Percentiles rank a stretch among this genome's conserved stretches.
Conservation (phyloP, 2,329 filamentous ascomycete genomes). For the Pseudogymnoascus sp. region DNA sequence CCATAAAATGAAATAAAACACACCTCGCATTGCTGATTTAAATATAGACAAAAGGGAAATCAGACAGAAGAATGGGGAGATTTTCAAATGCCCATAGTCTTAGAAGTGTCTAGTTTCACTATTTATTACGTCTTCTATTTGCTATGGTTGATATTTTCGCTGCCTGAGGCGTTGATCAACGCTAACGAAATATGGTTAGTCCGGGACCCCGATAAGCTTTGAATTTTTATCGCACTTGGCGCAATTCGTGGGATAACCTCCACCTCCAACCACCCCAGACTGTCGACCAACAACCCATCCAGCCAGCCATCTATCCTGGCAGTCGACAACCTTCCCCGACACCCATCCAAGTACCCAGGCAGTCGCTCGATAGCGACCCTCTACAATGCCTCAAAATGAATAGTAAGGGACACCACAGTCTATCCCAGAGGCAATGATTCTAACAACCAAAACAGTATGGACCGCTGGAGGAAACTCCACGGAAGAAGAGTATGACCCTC, state of each 20-base stretch:
- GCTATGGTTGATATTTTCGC: background rate
- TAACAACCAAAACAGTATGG: constrained; percentile 6
- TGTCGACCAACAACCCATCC: background rate
- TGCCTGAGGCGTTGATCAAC: background rate
- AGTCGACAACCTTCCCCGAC: background rate
- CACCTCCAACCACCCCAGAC: constrained; percentile 4
- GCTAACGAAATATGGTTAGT: background rate
- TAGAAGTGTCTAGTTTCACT: background rate
- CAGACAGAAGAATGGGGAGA: background rate
- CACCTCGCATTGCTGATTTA: background rate
- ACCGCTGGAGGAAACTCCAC: constrained; percentile 8
- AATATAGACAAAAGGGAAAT: background rate
- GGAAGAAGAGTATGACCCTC: constrained; percentile 3
- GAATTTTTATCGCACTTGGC: constrained; percentile 7
- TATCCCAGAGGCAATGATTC: background rate
- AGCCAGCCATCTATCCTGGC: background rate
- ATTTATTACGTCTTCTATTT: background rate
- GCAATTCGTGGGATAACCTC: constrained; percentile 7
- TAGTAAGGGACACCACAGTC: background rate
- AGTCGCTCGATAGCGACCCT: constrained; percentile 3
- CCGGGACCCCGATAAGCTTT: background rate
- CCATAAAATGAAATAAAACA: background rate
- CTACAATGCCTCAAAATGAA: constrained; percentile 4
- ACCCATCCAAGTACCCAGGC: background rate
- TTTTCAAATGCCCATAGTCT: background rate